Percentiles rank a stretch among this genome's conserved stretches.
Evolutionary conservation across 1,284 basidiomycete species (phyloP).

Genomic region (Volvariella surrecta): DNA sequence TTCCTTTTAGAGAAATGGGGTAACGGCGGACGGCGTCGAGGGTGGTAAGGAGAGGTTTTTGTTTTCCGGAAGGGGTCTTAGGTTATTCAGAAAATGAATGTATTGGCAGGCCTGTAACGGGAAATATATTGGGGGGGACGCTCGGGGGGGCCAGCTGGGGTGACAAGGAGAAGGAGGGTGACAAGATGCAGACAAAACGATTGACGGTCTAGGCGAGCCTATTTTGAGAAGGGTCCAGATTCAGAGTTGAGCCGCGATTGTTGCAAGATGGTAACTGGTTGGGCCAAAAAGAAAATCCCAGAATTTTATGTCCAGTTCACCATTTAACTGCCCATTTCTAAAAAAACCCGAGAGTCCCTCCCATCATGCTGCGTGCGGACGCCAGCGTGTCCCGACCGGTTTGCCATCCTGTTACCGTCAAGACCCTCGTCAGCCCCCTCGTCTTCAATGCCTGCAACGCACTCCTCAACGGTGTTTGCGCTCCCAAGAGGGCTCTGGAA

Average conservation of each 20-base stretch:
- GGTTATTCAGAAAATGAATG: neutral
- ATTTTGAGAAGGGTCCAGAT: conserved; percentile 4
- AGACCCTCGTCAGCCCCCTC: neutral
- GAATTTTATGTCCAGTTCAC: too few species aligned
- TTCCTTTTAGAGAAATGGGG: conserved; percentile 92
- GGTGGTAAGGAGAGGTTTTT: conserved; percentile 33
- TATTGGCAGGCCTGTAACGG: conserved; percentile 3
- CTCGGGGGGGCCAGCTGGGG: neutral
- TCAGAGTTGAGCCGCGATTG: conserved; percentile 2
- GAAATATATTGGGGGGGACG: conserved; percentile 13
- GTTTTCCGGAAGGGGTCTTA: too few species aligned
- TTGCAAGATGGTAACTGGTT: neutral
- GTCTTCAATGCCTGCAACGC: conserved; percentile 9
- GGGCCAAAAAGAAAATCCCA: too few species aligned
- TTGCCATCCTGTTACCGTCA: neutral
- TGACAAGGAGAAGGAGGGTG: too few species aligned
- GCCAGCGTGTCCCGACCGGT: conserved; percentile 13
- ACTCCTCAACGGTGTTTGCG: conserved; percentile 5
- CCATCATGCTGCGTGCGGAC: neutral
- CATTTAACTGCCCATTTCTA: neutral
- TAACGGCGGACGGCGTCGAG: conserved; percentile 59
- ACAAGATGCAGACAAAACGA: neutral
- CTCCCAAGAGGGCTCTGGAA: conserved; percentile 44
- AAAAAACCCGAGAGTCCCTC: conserved; percentile 1
- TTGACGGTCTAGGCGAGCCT: neutral